phyloP scores from a whole-genome alignment of 176 grass and related monocot genomes.

The Ananas comosus region DNA sequence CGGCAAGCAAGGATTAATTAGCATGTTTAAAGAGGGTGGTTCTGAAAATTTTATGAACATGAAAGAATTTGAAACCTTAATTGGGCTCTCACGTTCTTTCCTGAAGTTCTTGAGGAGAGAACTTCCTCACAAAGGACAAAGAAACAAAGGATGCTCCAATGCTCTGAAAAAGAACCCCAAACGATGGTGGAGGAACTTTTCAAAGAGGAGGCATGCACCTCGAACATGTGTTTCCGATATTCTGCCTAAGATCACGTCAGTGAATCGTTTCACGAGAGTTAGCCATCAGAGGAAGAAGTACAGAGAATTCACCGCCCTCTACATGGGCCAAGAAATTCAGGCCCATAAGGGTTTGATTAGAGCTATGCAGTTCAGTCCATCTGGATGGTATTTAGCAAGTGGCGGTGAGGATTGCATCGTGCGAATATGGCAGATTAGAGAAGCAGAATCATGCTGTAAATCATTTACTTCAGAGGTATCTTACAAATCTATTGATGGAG shows the following conservation, averaged over 20 bases:
- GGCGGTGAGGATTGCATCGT: conserved; percentile 77
- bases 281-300: conserved; percentile 44
- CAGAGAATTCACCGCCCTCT: conserved; percentile 68
- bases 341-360: conserved; percentile 81
- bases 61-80: conserved; percentile 45
- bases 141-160: neutral
- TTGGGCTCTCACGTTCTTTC: conserved; percentile 43
- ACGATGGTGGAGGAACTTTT: conserved; percentile 51
- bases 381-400: conserved; percentile 79
- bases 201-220: conserved; percentile 28
- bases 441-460: conserved; percentile 45
- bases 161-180: conserved; percentile 32
- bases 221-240: conserved; percentile 38
- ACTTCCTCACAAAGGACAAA: neutral
- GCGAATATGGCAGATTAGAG: conserved; percentile 66
- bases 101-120: conserved; percentile 29
- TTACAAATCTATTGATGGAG: conserved; percentile 26
- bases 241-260: conserved; percentile 32
- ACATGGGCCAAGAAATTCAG: conserved; percentile 75
- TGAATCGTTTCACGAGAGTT: conserved; percentile 31
- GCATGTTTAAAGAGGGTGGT: conserved; percentile 48
- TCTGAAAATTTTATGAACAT: conserved; percentile 51
- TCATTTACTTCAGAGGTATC: conserved; percentile 22
- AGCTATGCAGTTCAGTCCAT: conserved; percentile 70
- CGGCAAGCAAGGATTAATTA: conserved; percentile 17